phyloP scores from a whole-genome alignment of 352 stramenopile genomes.

The Phytopythium sindhum region DNA sequence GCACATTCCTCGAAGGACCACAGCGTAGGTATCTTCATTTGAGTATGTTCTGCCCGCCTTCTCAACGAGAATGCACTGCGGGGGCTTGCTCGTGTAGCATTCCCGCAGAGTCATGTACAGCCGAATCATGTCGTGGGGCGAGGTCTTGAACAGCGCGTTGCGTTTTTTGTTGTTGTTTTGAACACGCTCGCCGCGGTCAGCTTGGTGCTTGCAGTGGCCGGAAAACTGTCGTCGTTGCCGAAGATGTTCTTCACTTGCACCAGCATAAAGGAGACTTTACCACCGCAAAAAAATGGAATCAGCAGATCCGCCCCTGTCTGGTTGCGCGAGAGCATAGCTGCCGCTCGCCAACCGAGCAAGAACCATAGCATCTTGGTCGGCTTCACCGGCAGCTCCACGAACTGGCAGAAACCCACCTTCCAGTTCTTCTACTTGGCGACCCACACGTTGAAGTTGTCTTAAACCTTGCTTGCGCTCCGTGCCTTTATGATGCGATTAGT shows the following conservation, averaged over 20 bases:
- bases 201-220: neutral
- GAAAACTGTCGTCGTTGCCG: neutral
- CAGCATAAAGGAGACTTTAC: constrained; percentile 15
- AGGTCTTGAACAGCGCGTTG: too few species aligned
- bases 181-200: neutral
- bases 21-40: too few species aligned
- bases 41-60: too few species aligned
- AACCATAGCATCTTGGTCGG: constrained; percentile 10
- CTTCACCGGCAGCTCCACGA: constrained; percentile 12
- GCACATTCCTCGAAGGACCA: neutral
- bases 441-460: neutral
- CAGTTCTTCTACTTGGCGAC: constrained; percentile 12
- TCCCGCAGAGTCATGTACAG: neutral
- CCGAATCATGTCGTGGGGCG: neutral
- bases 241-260: constrained; percentile 10
- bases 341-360: constrained; percentile 18
- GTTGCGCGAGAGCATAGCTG: constrained; percentile 9
- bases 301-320: constrained; percentile 11
- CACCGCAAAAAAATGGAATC: constrained; percentile 14
- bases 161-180: too few species aligned
- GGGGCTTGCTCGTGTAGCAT: neutral
- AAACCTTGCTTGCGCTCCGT: too few species aligned
- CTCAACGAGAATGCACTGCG: neutral
- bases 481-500: too few species aligned
- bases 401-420: constrained; percentile 23